These are phyloP conservation scores for Aspergillus carbonarius DNA, from an alignment of 2,329 filamentous ascomycete species.

Conservation along the genomic window DNA sequence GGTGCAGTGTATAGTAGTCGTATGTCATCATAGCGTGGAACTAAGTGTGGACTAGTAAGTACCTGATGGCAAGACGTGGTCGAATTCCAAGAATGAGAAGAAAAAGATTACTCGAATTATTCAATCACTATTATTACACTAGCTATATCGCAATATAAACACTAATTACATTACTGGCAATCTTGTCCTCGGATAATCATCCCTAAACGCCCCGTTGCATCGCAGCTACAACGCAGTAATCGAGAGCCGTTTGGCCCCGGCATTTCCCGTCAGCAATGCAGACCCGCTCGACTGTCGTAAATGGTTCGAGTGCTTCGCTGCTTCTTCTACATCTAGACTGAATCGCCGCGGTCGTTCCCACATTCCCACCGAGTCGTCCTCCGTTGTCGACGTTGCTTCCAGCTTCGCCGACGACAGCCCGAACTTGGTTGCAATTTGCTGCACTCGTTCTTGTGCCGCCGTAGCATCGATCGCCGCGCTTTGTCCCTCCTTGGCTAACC, in stretches of 20 bases:
- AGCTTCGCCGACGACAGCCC: constrained; percentile 26
- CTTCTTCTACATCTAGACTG: constrained; percentile 33
- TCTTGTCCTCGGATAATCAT: neutral
- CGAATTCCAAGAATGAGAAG: too few relatives aligned
- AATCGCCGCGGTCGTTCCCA: constrained; percentile 36
- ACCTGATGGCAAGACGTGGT: too few relatives aligned
- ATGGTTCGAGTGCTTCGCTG: constrained; percentile 30
- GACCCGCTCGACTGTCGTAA: constrained; percentile 31
- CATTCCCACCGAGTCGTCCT: constrained; percentile 29
- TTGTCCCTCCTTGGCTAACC: constrained; percentile 22
- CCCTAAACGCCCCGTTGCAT: neutral
- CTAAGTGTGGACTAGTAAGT: too few relatives aligned
- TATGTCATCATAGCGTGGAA: too few relatives aligned
- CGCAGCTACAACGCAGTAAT: constrained; percentile 21
- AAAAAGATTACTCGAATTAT: too few relatives aligned
- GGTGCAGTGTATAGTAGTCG: too few relatives aligned
- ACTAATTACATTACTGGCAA: neutral
- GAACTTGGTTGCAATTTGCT: constrained; percentile 30
- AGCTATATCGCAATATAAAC: neutral
- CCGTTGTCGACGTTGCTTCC: constrained; percentile 16
- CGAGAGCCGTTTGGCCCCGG: constrained; percentile 23
- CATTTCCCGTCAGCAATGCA: constrained; percentile 28
- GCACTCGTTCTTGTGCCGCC: constrained; percentile 26
- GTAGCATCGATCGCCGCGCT: constrained; percentile 16
- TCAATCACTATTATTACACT: neutral